Evolutionary conservation across 2,329 filamentous ascomycete genomes (phyloP).

Genomic region (Botrytis aclada): DNA sequence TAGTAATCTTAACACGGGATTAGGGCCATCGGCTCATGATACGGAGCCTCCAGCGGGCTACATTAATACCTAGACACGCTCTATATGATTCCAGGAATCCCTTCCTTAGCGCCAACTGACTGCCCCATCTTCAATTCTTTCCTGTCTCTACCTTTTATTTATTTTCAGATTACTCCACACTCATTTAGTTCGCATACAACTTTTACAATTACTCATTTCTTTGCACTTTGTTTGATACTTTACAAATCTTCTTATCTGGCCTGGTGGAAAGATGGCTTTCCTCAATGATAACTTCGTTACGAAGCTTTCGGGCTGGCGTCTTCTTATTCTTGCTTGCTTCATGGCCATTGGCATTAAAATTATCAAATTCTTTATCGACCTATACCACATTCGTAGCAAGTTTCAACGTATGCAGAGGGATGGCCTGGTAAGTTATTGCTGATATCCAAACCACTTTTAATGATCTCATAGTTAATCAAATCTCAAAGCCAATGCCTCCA

Average conservation of each 20-base stretch:
- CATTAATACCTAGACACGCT: background rate
- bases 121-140: background rate
- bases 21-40: background rate
- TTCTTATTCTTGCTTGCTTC: background rate
- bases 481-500: background rate
- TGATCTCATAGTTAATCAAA: background rate
- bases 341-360: background rate
- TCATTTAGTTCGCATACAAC: background rate
- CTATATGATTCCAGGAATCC: background rate
- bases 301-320: background rate
- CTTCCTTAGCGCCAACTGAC: background rate
- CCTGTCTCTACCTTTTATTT: background rate
- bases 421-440: background rate
- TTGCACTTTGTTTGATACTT: background rate
- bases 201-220: background rate
- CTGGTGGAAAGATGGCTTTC: background rate
- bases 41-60: background rate
- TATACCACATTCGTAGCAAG: background rate
- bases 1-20: background rate
- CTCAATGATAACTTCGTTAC: background rate
- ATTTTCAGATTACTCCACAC: background rate
- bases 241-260: background rate
- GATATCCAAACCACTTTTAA: background rate
- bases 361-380: background rate
- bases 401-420: background rate